A percentile compares a stretch with the other conserved stretches of the same genome.
phyloP scores from a whole-genome alignment of 495 filamentous ascomycete genomes.

The Talaromyces adpressus region DNA sequence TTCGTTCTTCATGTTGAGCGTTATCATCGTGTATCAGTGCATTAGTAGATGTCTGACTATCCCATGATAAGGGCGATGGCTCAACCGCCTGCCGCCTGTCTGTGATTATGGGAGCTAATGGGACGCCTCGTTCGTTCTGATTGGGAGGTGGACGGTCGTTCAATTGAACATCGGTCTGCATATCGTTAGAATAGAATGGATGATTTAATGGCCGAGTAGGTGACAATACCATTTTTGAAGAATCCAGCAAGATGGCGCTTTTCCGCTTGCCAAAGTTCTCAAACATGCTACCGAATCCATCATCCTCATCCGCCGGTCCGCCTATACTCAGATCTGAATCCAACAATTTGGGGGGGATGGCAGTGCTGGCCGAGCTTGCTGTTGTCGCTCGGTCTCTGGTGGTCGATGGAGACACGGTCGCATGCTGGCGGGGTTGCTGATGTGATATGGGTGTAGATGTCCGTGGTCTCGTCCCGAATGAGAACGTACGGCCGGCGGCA shows the following conservation, averaged over 20 bases:
- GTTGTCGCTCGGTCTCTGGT: slow-evolving; percentile 42
- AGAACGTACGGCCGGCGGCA: slow-evolving; percentile 66
- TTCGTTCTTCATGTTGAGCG: background rate
- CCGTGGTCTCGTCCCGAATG: slow-evolving; percentile 43
- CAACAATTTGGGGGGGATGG: slow-evolving; percentile 63
- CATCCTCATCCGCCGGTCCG: slow-evolving; percentile 35
- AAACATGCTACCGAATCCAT: slow-evolving; percentile 66
- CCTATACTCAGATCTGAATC: slow-evolving; percentile 47
- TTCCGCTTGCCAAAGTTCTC: slow-evolving; percentile 52
- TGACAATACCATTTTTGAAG: slow-evolving; percentile 12
- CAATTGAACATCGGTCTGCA: slow-evolving; percentile 2
- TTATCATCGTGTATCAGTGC: slow-evolving; percentile 38
- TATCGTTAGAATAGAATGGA: background rate
- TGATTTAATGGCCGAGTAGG: background rate
- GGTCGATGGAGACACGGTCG: slow-evolving; percentile 23
- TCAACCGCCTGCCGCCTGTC: slow-evolving; percentile 50
- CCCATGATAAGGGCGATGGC: slow-evolving; percentile 61
- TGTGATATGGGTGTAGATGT: slow-evolving; percentile 37
- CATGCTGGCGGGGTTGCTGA: slow-evolving; percentile 33
- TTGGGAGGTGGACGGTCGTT: background rate
- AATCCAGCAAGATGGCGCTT: slow-evolving; percentile 24
- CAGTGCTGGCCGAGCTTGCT: slow-evolving; percentile 54
- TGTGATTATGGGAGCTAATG: slow-evolving; percentile 50
- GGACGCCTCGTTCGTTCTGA: slow-evolving; percentile 14
- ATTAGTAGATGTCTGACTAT: slow-evolving; percentile 58